Evolutionary conservation across 768 basidiomycete genomes (phyloP).

Genomic region (Kwoniella bestiolae): DNA sequence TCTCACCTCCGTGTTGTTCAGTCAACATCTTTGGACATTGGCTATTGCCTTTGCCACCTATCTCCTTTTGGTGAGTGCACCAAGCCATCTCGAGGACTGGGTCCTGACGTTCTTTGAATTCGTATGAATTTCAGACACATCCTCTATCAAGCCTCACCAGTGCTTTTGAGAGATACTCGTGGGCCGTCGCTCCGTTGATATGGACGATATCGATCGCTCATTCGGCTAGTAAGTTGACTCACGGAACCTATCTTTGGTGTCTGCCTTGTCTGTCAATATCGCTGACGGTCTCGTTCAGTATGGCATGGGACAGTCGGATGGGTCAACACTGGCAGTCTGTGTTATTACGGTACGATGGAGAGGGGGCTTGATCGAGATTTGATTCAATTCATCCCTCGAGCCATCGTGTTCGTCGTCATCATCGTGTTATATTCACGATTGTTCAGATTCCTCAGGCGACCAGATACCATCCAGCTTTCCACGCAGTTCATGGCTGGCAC

Average conservation of each 20-base stretch:
- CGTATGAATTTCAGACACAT: too few species aligned
- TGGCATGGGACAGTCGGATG: conserved; percentile 48
- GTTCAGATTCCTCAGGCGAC: conserved; percentile 51
- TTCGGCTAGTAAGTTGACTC: conserved; percentile 49
- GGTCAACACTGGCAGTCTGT: conserved; percentile 37
- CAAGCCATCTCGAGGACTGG: too few species aligned
- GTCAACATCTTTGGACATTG: conserved; percentile 56
- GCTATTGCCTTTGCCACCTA: conserved; percentile 53
- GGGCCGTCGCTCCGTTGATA: conserved; percentile 32
- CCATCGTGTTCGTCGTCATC: conserved; percentile 50
- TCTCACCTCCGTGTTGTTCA: conserved; percentile 49
- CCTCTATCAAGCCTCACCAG: conserved; percentile 46
- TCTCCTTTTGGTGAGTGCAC: conserved; percentile 51
- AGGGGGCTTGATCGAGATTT: conserved; percentile 40
- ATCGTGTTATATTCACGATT: conserved; percentile 48
- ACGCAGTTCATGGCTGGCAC: conserved; percentile 33
- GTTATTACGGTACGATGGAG: conserved; percentile 43
- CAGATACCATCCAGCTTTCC: conserved; percentile 53
- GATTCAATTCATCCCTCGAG: conserved; percentile 55
- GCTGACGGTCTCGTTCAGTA: conserved; percentile 38
- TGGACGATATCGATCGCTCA: conserved; percentile 44
- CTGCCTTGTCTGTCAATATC: too few species aligned
- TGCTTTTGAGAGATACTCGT: conserved; percentile 44
- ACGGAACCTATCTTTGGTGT: too few species aligned
- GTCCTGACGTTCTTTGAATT: too few species aligned